phyloP scores from a whole-genome alignment of 306 rosid genomes.

The Lagenaria siceraria region DNA sequence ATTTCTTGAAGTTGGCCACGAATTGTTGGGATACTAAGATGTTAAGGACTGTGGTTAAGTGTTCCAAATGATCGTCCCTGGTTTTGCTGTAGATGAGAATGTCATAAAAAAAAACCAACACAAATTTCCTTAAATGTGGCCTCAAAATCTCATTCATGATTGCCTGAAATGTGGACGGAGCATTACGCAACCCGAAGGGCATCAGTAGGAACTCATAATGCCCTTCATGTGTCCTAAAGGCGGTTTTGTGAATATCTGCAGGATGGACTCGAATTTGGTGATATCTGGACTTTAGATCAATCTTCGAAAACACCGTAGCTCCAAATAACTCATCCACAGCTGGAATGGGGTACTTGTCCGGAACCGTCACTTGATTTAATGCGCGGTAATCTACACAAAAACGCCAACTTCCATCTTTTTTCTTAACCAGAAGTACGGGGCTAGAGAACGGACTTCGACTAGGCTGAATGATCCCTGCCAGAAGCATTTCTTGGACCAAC shows the following conservation, averaged over 20 bases:
- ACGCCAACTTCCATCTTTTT: not conserved
- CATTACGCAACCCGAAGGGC: too few relatives aligned
- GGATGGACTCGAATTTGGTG: not conserved
- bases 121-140: too few relatives aligned
- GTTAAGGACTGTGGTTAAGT: accelerated
- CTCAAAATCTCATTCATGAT: too few relatives aligned
- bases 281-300: not conserved
- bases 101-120: too few relatives aligned
- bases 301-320: not conserved
- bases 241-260: not conserved
- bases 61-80: too few relatives aligned
- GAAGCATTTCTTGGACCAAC: not conserved
- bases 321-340: not conserved
- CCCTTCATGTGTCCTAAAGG: not conserved
- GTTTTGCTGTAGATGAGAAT: too few relatives aligned
- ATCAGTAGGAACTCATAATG: too few relatives aligned
- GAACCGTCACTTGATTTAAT: not conserved
- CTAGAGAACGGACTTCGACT: not conserved
- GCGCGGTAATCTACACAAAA: not conserved
- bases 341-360: not conserved
- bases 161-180: too few relatives aligned
- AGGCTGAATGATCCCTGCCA: not conserved
- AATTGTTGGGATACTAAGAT: too few relatives aligned
- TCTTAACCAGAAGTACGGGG: not conserved
- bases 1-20: not conserved